A percentile compares a stretch with the other conserved stretches of the same genome.
phyloP scores from a whole-genome alignment of 305 asterid species.

The Fraxinus albicans region DNA sequence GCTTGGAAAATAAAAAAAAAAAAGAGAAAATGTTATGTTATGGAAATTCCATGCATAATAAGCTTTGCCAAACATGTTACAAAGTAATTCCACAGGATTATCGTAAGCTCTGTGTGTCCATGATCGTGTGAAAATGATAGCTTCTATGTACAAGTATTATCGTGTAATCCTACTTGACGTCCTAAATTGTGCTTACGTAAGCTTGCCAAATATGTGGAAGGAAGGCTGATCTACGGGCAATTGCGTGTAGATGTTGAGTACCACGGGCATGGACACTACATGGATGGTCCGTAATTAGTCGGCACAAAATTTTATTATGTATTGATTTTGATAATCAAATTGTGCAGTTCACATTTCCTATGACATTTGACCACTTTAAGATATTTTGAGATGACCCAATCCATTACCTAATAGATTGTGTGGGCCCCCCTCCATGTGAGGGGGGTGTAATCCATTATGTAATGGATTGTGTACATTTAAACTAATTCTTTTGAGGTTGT shows the following conservation, averaged over 20 bases:
- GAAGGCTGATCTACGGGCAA: not conserved
- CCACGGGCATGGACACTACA: not conserved
- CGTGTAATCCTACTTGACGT: not conserved
- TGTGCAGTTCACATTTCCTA: too few species aligned
- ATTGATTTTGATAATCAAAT: not conserved
- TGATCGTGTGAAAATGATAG: not conserved
- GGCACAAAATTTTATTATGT: not conserved
- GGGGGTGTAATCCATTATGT: too few species aligned
- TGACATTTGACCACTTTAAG: too few species aligned
- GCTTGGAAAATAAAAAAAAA: not conserved
- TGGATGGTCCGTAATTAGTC: not conserved
- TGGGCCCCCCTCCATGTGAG: too few species aligned
- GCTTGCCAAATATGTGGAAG: not conserved
- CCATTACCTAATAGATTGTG: too few species aligned
- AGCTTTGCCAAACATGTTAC: not conserved
- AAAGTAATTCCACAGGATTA: not conserved
- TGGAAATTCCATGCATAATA: not conserved
- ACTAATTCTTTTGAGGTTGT: not conserved
- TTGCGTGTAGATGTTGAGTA: not conserved
- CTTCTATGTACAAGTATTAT: not conserved
- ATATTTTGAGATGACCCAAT: too few species aligned
- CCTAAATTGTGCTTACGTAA: not conserved
- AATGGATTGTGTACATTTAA: too few species aligned
- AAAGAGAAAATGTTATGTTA: not conserved
- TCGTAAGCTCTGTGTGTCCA: not conserved